Percentiles rank a stretch among this genome's conserved stretches.
Conservation (phyloP, 2,329 filamentous ascomycete species). For the Hymenoscyphus repandus region DNA sequence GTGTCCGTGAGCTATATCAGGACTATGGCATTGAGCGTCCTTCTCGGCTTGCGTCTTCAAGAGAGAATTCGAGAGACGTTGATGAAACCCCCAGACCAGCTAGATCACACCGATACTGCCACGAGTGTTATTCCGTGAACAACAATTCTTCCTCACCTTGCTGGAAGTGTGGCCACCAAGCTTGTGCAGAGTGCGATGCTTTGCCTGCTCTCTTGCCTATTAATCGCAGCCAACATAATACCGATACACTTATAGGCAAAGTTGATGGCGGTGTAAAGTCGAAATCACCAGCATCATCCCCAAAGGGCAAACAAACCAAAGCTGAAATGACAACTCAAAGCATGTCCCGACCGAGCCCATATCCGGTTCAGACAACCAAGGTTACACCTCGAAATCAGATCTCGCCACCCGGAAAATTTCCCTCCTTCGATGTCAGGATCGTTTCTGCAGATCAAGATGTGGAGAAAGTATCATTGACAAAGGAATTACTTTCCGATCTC, state of each 20-base stretch:
- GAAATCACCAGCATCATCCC: too few relatives aligned
- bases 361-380: background rate
- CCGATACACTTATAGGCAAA: too few relatives aligned
- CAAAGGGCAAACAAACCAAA: too few relatives aligned
- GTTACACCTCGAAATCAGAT: background rate
- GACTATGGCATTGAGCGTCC: constrained; percentile 43
- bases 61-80: constrained; percentile 34
- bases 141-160: constrained; percentile 38
- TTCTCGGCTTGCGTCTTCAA: constrained; percentile 35
- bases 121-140: constrained; percentile 41
- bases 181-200: constrained; percentile 41
- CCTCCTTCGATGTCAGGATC: constrained; percentile 8
- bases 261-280: too few relatives aligned
- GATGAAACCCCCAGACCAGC: constrained; percentile 23
- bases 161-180: constrained; percentile 44
- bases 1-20: constrained; percentile 43
- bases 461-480: background rate
- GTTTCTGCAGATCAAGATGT: background rate
- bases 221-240: too few relatives aligned
- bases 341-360: too few relatives aligned
- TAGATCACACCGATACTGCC: constrained; percentile 37
- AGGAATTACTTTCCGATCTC: background rate
- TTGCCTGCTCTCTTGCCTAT: constrained; percentile 4
- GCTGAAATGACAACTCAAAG: too few relatives aligned
- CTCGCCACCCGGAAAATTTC: background rate